A percentile compares a stretch with the other conserved stretches of the same genome.
phyloP scores from a whole-genome alignment of 257 asterid genomes.

The Solanum boliviense region DNA sequence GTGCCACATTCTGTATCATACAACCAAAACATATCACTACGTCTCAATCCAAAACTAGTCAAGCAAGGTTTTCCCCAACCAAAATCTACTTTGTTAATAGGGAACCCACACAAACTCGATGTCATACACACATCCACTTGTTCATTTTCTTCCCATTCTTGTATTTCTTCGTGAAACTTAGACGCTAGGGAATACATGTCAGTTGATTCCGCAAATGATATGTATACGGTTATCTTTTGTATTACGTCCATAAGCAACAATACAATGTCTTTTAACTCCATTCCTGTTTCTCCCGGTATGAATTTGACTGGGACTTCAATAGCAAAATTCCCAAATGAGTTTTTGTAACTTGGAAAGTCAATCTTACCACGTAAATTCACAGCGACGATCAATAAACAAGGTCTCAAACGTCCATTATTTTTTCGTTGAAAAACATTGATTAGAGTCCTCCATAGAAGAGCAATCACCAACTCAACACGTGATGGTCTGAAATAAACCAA shows the following conservation, averaged over 20 bases:
- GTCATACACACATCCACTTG: neutral
- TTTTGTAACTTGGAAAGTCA: no score
- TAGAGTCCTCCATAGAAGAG: neutral
- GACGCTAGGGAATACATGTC: neutral
- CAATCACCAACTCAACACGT: neutral
- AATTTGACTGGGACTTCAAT: no score
- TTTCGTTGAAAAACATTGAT: neutral
- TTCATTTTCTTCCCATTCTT: neutral
- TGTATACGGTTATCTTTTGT: neutral
- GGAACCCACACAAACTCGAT: neutral
- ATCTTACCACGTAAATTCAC: no score
- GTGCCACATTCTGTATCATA: neutral
- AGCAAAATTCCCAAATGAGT: no score
- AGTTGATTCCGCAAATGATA: neutral
- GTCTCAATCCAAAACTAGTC: neutral
- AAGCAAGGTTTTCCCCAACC: neutral
- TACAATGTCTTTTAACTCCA: neutral
- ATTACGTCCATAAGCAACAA: neutral
- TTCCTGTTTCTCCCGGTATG: no score
- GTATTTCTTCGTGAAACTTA: neutral
- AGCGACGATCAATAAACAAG: neutral
- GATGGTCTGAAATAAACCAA: neutral
- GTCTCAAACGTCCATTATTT: neutral
- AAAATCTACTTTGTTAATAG: neutral
- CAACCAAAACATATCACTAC: neutral